Evolutionary conservation across 768 basidiomycete species (phyloP), one percentile per base, ranked within the genome.

Genomic region (Cystofilobasidium capitatum): DNA sequence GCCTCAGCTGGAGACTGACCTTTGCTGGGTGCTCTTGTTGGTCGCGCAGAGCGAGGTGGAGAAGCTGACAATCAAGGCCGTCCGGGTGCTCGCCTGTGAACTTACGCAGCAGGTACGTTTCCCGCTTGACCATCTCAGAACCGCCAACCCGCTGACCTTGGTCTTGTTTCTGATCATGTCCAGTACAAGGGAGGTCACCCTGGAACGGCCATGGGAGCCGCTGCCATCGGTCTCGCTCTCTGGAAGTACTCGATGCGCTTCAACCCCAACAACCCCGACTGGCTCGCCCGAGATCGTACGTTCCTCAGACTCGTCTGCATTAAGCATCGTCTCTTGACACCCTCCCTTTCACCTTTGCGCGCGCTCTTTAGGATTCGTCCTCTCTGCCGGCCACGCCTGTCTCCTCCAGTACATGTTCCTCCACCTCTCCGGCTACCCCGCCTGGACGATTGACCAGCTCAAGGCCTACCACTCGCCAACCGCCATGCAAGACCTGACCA

Each of bases 141-240:
- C 49, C 49, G n/a, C 33, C 36, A 14, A 45, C 31, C 33, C 13
- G 47, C 9, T 26, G 31, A 54, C 35, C 12, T 26, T 54, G 64
- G 9, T 55, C 44, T 35, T 49, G 57, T 29, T n/a, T 17, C 10
- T 16, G 10, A 12, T 54, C 31, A 35, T 26, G 39, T 42, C 14
- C 58, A 73, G 64, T 77, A 72, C 73, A 74, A 75, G 64, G 77
- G 77, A 24, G 77, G 77, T 12, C 77, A 77, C 51, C 75, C 75
- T 10, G 77, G 77, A 22, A 77, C 77, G 3, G 75, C 75, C 64
- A 77, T 77, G 77, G 77, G 77, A n/a, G 77, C 75, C 5, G 76
- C 77, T 1, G 73, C 75, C 4, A 76, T 75, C 62, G 77, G 74
- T 44, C 71, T 76, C 29, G 75, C 76, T 3, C 71, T 77, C 16